Conservation (phyloP, 805 yeast genomes). For the Zygotorulaspora danielsina region DNA sequence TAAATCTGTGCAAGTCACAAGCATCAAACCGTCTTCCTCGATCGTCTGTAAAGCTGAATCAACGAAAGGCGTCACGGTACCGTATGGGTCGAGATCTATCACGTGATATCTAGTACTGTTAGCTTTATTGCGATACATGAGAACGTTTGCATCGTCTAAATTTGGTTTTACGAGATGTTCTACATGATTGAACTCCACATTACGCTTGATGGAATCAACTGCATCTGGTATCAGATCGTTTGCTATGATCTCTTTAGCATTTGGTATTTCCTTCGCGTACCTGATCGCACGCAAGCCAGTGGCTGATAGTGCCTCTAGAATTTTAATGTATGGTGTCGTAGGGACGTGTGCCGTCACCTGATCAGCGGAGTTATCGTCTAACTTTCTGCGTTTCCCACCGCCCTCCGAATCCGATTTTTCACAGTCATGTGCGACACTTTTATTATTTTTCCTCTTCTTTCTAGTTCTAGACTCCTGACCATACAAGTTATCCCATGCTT, state of each 20-base stretch:
- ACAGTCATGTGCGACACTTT: conserved; percentile 11
- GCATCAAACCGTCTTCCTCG: conserved; percentile 76
- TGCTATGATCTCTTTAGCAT: conserved; percentile 70
- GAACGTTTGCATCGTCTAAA: conserved; percentile 86
- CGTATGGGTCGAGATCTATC: conserved; percentile 94
- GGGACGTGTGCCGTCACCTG: conserved; percentile 7
- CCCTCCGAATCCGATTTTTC: conserved; percentile 6
- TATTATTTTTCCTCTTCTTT: conserved; percentile 24
- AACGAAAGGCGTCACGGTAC: conserved; percentile 92
- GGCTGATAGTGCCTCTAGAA: conserved; percentile 89
- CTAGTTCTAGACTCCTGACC: conserved; percentile 31
- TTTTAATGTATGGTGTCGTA: conserved; percentile 49
- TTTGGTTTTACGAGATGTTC: conserved; percentile 56
- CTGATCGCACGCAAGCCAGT: conserved; percentile 92
- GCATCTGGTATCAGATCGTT: conserved; percentile 87
- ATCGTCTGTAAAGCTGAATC: conserved; percentile 86
- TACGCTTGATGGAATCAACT: conserved; percentile 70
- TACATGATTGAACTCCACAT: conserved; percentile 63
- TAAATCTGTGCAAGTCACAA: conserved; percentile 94
- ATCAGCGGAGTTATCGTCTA: conserved; percentile 25
- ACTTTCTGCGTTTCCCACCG: conserved; percentile 28
- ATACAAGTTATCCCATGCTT: conserved; percentile 75
- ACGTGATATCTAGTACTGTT: conserved; percentile 61
- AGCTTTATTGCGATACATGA: conserved; percentile 53
- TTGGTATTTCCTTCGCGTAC: conserved; percentile 86